Base-by-base conservation (phyloP, 768 basidiomycete genomes). In the Tylopilus sp. region DNA sequence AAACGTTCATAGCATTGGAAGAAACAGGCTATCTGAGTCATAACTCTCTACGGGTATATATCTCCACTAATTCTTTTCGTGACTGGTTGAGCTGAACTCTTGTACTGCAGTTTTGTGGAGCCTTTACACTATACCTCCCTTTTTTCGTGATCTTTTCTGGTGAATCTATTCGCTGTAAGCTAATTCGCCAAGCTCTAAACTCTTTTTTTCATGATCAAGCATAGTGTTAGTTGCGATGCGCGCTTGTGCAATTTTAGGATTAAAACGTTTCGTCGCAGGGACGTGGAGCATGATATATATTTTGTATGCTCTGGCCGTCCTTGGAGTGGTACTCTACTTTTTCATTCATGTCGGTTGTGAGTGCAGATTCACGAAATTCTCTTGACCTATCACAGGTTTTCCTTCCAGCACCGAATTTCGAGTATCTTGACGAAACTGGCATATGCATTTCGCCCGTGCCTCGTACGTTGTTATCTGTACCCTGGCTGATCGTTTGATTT, bases 171-270 rank as follows among this genome's bases (percentile, higher is more conserved):
- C 63, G 64, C 11, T 44, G 64, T 65, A 33, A 54, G 64, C 56
- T 19, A 42, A 5, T 19, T 19, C 26, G n/a, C 30, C 8, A 24
- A 6, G 7, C n/a, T 3, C 1, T 9, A n/a, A 31, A 36, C 3
- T 16, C 29, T 19, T 33, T 28, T n/a, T 36, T 19, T 45, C 19
- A 52, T 17, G 3, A 6, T 13, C 0, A 17, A 16, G 19, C 21
- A 1, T 21, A 70, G 67, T 68, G 19, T 48, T 68, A 34, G 59
- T 68, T 9, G 52, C 53, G 17, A 45, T 66, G 42, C 61, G 67
- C 4, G 54, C 59, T 12, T 68, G 64, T 42, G 67, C 64, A 16
- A 58, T 68, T 30, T 36, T 59, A 48, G 48, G 61, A 21, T 59
- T 52, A 42, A 46, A 29, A 5, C 61, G 45, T 24, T 14, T 26